Percentiles rank a stretch among this genome's conserved stretches.
phyloP scores from a whole-genome alignment of 768 basidiomycete species.

The Lactarius psammicola region DNA sequence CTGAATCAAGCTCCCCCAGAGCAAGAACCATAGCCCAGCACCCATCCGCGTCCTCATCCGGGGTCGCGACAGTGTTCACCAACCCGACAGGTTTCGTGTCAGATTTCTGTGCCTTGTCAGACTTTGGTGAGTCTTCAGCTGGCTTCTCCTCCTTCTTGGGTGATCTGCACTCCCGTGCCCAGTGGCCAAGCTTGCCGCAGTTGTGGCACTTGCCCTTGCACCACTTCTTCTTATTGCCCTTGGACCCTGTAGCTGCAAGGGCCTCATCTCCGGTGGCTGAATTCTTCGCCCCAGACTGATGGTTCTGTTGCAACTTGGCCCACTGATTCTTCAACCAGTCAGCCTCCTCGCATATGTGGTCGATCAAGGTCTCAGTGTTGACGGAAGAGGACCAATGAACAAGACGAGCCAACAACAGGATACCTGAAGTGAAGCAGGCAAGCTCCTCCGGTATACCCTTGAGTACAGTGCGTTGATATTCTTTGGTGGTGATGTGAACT shows the following conservation, averaged over 20 bases:
- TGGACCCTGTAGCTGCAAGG: neutral
- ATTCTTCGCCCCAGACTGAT: neutral
- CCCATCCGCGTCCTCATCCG: neutral
- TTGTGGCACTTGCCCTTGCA: neutral
- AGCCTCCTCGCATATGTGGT: neutral
- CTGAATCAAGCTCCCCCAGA: too few species aligned
- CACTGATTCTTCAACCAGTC: neutral
- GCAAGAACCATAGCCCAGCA: too few species aligned
- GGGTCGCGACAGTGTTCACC: too few species aligned
- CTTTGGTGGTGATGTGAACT: neutral
- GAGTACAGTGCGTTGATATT: neutral
- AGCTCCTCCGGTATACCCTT: neutral
- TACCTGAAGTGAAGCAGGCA: neutral
- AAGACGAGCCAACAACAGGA: neutral
- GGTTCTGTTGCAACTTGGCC: neutral
- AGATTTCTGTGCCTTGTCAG: neutral
- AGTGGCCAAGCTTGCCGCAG: neutral
- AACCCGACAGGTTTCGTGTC: neutral
- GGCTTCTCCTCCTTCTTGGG: neutral
- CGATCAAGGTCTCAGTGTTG: neutral
- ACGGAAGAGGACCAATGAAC: neutral
- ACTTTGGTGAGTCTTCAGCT: too few species aligned
- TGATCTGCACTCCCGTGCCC: neutral
- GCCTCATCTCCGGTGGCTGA: neutral
- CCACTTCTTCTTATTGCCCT: neutral